Percentiles rank a stretch among this genome's conserved stretches.
Evolutionary conservation across 805 yeast genomes (phyloP).

Genomic region (Yamadazyma insecticola): DNA sequence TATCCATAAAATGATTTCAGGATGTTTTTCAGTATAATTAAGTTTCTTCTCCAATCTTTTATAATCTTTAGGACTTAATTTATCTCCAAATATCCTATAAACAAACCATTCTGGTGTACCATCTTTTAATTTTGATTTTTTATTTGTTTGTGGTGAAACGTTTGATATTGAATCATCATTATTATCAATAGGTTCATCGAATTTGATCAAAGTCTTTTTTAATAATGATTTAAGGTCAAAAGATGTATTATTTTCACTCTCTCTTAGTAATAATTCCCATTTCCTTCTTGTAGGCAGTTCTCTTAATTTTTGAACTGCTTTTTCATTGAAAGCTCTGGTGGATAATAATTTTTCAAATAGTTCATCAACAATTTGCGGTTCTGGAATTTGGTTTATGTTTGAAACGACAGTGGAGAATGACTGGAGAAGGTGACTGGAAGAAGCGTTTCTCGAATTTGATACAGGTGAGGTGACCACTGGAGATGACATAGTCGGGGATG

Average conservation of each 20-base stretch:
- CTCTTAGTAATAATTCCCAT: slow-evolving; percentile 41
- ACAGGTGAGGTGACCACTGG: slow-evolving; percentile 7
- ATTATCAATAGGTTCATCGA: not conserved
- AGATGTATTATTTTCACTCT: slow-evolving; percentile 31
- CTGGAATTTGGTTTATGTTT: slow-evolving; percentile 32
- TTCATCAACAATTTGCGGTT: slow-evolving; percentile 29
- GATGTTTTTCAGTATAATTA: slow-evolving; percentile 13
- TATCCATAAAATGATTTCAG: slow-evolving; percentile 24
- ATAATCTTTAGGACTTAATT: slow-evolving; percentile 27
- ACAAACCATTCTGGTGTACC: slow-evolving; percentile 41
- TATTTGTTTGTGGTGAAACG: slow-evolving; percentile 6
- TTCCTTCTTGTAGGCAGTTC: slow-evolving; percentile 32
- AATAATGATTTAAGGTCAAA: slow-evolving; percentile 27
- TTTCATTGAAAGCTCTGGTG: slow-evolving; percentile 32
- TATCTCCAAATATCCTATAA: slow-evolving; percentile 30
- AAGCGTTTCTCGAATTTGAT: not conserved
- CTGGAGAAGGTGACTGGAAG: slow-evolving; percentile 20
- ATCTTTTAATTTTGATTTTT: slow-evolving; percentile 26
- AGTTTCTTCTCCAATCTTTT: slow-evolving; percentile 32
- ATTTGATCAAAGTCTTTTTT: slow-evolving; percentile 1
- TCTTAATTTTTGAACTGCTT: slow-evolving; percentile 26
- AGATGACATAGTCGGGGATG: not conserved
- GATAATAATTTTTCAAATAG: slow-evolving; percentile 37
- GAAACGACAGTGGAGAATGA: slow-evolving; percentile 31
- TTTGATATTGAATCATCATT: no score